Evolutionary conservation across 108 stramenopile genomes (phyloP).

Genomic region (Cylindrotheca fusiformis): DNA sequence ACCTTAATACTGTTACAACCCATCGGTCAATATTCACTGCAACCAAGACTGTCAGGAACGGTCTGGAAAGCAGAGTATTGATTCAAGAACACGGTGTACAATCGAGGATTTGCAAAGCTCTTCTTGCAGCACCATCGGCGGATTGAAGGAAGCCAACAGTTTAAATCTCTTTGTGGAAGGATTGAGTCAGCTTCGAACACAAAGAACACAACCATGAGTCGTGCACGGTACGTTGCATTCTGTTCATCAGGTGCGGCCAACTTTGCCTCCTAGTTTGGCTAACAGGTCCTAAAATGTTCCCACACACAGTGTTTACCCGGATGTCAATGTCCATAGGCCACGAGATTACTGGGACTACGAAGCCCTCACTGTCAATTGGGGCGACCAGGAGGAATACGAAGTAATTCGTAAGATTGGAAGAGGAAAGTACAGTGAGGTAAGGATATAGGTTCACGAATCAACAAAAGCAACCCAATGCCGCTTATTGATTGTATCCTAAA

Average conservation of each 20-base stretch:
- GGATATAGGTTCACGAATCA: slow-evolving; percentile 5
- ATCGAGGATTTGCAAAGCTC: neutral
- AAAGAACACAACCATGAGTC: slow-evolving; percentile 30
- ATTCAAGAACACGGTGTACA: neutral
- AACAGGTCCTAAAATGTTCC: neutral
- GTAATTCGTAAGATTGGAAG: slow-evolving; percentile 98
- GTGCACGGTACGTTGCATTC: slow-evolving; percentile 32
- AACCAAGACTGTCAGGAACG: too few relatives aligned
- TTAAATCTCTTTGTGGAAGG: neutral
- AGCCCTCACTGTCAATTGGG: slow-evolving; percentile 97
- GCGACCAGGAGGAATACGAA: slow-evolving; percentile 99
- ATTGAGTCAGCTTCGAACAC: neutral
- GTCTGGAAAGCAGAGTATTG: too few relatives aligned
- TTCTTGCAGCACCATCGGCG: neutral
- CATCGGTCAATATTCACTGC: too few relatives aligned
- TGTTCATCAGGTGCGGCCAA: too few relatives aligned
- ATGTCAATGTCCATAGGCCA: slow-evolving; percentile 97
- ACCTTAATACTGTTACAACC: too few relatives aligned
- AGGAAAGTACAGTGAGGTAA: slow-evolving; percentile 97
- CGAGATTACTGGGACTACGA: slow-evolving; percentile 99
- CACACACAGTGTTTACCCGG: slow-evolving; percentile 91
- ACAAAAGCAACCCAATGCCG: neutral
- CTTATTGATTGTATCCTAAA: neutral
- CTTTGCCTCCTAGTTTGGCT: neutral
- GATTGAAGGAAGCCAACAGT: neutral